phyloP scores from a whole-genome alignment of 345 rosid species.

The Eucalyptus decipiens region DNA sequence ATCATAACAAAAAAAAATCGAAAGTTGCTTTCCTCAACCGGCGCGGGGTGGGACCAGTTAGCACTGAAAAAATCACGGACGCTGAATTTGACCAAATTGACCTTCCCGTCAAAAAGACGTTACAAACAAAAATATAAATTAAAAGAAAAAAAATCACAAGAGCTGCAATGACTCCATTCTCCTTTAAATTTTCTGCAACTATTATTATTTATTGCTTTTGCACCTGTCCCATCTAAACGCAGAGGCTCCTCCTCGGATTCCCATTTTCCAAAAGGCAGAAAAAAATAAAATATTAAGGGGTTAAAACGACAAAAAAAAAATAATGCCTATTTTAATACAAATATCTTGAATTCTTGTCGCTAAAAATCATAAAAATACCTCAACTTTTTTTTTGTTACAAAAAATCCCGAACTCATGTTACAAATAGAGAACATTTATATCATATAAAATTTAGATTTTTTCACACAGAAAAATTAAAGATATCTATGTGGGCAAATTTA shows the following conservation, averaged over 20 bases:
- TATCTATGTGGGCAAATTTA: too few relatives aligned
- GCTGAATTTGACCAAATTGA: not conserved
- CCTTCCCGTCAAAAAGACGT: not conserved
- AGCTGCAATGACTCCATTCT: not conserved
- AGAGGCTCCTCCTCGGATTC: not conserved
- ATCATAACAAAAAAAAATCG: not conserved
- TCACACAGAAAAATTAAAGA: too few relatives aligned
- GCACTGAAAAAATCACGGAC: not conserved
- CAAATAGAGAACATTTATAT: too few relatives aligned
- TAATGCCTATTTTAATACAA: too few relatives aligned
- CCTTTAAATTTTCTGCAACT: not conserved
- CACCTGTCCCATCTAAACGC: not conserved
- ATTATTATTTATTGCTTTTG: not conserved
- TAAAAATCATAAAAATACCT: too few relatives aligned
- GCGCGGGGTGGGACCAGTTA: not conserved
- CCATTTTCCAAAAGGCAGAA: not conserved
- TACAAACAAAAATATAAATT: not conserved
- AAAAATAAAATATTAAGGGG: not conserved
- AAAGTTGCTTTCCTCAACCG: not conserved
- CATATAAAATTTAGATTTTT: too few relatives aligned
- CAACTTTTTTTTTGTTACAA: too few relatives aligned
- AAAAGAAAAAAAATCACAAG: not conserved
- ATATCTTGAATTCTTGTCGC: too few relatives aligned
- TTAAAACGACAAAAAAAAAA: too few relatives aligned
- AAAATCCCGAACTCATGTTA: too few relatives aligned